Conservation (phyloP, 768 basidiomycete genomes). For the Atractiella rhizophila region DNA sequence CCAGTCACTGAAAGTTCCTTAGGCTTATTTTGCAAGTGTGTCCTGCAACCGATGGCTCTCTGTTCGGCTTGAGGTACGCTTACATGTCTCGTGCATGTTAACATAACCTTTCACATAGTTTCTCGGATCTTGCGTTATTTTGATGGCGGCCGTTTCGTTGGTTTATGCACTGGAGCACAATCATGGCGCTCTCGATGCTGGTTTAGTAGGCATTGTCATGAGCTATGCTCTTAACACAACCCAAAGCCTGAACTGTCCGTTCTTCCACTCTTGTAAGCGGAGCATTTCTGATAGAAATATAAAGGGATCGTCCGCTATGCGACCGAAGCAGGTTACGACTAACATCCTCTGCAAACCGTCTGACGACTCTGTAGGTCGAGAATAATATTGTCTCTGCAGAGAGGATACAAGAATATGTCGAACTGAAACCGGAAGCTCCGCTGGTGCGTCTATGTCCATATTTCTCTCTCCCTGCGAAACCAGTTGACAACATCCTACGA, state of each 20-base stretch:
- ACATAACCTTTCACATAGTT: slow-evolving; percentile 4
- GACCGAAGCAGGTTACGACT: slow-evolving; percentile 49
- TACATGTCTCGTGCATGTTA: neutral
- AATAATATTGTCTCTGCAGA: slow-evolving; percentile 56
- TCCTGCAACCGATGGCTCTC: slow-evolving; percentile 31
- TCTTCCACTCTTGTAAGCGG: too few species aligned
- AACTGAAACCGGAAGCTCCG: slow-evolving; percentile 47
- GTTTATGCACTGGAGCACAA: too few species aligned
- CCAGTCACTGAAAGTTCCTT: too few species aligned
- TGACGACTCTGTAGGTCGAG: neutral
- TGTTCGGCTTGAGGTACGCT: slow-evolving; percentile 11
- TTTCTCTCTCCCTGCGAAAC: too few species aligned
- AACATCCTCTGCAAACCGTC: slow-evolving; percentile 27
- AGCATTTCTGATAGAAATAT: too few species aligned
- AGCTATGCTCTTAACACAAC: slow-evolving; percentile 1
- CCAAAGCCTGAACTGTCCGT: slow-evolving; percentile 8
- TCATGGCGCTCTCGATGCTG: too few species aligned
- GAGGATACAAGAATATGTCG: slow-evolving; percentile 56
- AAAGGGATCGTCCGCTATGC: slow-evolving; percentile 11
- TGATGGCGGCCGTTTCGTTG: slow-evolving; percentile 15
- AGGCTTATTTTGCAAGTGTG: slow-evolving; percentile 40
- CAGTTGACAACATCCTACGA: too few species aligned
- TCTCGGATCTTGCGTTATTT: slow-evolving; percentile 15
- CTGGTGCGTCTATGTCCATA: slow-evolving; percentile 35
- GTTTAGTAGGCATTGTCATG: slow-evolving; percentile 36